Evolutionary conservation across 2,329 filamentous ascomycete species (phyloP).

Genomic region (Aspergillus aculeatinus): DNA sequence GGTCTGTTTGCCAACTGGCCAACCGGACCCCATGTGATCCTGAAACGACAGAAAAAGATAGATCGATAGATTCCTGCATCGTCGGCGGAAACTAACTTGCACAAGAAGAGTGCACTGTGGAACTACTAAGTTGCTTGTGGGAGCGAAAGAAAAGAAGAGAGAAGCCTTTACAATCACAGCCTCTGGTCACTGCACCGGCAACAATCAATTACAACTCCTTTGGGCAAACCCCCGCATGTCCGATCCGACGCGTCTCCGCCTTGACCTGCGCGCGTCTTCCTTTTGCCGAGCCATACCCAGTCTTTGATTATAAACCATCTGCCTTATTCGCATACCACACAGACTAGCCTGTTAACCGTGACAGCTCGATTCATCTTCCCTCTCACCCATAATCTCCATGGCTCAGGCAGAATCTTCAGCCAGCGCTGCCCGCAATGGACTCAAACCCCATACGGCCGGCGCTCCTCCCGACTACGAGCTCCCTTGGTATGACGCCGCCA

Average conservation of each 20-base stretch:
- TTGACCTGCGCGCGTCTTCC: slow-evolving; percentile 31
- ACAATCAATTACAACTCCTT: slow-evolving; percentile 2
- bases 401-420: slow-evolving; percentile 50
- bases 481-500: slow-evolving; percentile 45
- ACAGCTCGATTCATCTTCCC: neutral
- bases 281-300: slow-evolving; percentile 1
- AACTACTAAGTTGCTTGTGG: neutral
- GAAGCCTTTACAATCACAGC: no score
- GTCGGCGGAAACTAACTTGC: no score
- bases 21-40: no score
- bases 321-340: neutral
- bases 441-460: slow-evolving; percentile 41
- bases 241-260: slow-evolving; percentile 28
- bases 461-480: slow-evolving; percentile 49
- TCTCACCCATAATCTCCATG: slow-evolving; percentile 28
- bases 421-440: slow-evolving; percentile 42
- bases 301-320: neutral
- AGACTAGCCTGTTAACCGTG: neutral
- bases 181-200: neutral
- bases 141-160: neutral
- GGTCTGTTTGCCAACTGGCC: no score
- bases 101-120: no score
- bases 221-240: slow-evolving; percentile 17
- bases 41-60: no score
- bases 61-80: no score